phyloP scores from a whole-genome alignment of 768 basidiomycete genomes.

The Serendipita sp. region DNA sequence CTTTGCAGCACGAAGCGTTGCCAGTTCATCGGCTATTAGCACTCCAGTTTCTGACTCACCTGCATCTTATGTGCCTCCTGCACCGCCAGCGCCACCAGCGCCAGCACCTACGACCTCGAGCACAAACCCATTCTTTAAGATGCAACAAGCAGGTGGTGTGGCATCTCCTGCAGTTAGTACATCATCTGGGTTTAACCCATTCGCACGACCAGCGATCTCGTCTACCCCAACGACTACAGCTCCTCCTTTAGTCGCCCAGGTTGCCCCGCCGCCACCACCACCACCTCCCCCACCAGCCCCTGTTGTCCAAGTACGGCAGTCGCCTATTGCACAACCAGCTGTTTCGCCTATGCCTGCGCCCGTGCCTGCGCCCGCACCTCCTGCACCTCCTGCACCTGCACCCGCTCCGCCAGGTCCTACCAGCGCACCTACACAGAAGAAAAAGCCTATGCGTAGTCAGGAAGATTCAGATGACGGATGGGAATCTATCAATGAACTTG shows the following conservation, averaged over 20 bases:
- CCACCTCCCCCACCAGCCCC: conserved; percentile 22
- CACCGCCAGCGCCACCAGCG: conserved; percentile 15
- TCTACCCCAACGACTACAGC: conserved; percentile 14
- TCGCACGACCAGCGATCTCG: conserved; percentile 37
- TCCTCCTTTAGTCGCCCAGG: conserved; percentile 3
- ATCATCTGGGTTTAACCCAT: conserved; percentile 53
- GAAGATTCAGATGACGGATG: conserved; percentile 55
- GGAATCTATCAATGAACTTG: conserved; percentile 66
- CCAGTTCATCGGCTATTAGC: conserved; percentile 17
- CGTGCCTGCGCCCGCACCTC: conserved; percentile 13
- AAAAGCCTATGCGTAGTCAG: conserved; percentile 27
- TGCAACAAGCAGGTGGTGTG: conserved; percentile 29
- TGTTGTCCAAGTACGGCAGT: conserved; percentile 14
- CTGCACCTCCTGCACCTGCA: conserved; percentile 12
- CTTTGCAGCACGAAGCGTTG: conserved; percentile 10
- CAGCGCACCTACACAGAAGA: conserved; percentile 42
- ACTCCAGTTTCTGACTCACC: conserved; percentile 17
- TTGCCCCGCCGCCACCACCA: conserved; percentile 13
- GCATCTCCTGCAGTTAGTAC: conserved; percentile 22
- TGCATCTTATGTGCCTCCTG: conserved; percentile 2
- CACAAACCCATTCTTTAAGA: conserved; percentile 68
- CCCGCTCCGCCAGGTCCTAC: conserved; percentile 41
- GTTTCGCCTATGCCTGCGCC: conserved; percentile 13
- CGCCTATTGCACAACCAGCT: conserved; percentile 10
- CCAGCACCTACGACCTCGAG: conserved; percentile 22